A percentile compares a stretch with the other conserved stretches of the same genome.
These are phyloP conservation scores for Edaphochlamys debaryana DNA, from an alignment of 139 green algal genomes.

Conservation along the genomic window DNA sequence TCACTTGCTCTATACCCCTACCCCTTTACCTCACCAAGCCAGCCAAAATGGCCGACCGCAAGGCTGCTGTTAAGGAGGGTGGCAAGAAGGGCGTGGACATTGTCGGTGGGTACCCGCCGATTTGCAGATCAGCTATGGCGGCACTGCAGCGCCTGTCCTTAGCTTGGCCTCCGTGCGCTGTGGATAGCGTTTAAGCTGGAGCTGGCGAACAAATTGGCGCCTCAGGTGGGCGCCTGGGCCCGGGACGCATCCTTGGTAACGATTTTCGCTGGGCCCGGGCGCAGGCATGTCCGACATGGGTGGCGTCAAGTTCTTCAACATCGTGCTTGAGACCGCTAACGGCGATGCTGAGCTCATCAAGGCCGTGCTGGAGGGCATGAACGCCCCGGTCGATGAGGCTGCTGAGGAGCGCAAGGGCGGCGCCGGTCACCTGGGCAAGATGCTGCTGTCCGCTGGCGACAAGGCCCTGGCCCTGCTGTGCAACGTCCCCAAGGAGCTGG, in stretches of 20 bases:
- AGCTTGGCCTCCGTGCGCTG: neutral
- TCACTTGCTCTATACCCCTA: neutral
- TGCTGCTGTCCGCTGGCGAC: constrained; percentile 78
- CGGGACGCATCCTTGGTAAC: neutral
- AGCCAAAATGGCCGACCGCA: constrained; percentile 28
- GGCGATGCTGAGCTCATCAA: constrained; percentile 75
- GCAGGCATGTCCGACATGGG: constrained; percentile 73
- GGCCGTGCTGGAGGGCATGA: constrained; percentile 75
- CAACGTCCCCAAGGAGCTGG: constrained; percentile 78
- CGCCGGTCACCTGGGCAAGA: constrained; percentile 70
- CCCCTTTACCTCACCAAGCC: neutral
- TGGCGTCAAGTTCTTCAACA: constrained; percentile 85
- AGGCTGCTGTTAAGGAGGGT: constrained; percentile 57
- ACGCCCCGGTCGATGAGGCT: constrained; percentile 76
- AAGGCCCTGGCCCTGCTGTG: constrained; percentile 71
- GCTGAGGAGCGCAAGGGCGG: constrained; percentile 88
- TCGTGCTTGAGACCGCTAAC: constrained; percentile 72
- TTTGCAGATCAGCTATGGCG: neutral
- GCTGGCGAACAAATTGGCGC: no score
- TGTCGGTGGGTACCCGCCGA: neutral
- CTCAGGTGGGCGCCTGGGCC: neutral
- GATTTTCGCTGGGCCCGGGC: neutral
- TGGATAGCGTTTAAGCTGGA: neutral
- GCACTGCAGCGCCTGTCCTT: no score
- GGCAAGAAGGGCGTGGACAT: constrained; percentile 59